Evolutionary conservation across 345 rosid genomes (phyloP).

Genomic region (Firmiana major): DNA sequence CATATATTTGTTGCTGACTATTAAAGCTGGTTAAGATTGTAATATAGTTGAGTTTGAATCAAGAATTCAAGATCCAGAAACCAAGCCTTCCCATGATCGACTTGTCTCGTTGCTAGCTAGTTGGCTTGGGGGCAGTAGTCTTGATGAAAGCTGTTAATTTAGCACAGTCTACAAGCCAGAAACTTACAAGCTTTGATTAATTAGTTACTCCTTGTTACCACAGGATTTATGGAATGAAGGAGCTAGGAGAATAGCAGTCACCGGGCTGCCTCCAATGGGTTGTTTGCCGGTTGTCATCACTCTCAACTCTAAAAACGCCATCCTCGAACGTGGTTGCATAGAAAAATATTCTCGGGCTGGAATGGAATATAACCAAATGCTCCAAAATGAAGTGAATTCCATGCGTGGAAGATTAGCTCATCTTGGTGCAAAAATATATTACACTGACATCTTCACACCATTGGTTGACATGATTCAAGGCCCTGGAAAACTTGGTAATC

Average conservation of each 20-base stretch:
- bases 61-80: not conserved
- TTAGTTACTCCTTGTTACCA: not conserved
- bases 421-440: slow-evolving; percentile 35
- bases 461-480: slow-evolving; percentile 40
- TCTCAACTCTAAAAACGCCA: slow-evolving; percentile 34
- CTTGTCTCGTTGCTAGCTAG: no score
- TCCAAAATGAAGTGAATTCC: slow-evolving; percentile 40
- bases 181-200: not conserved
- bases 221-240: slow-evolving; percentile 63
- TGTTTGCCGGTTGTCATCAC: slow-evolving; percentile 79
- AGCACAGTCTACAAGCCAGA: not conserved
- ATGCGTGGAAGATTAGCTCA: slow-evolving; percentile 31
- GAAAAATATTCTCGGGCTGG: slow-evolving; percentile 44
- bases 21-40: no score
- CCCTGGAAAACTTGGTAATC: slow-evolving; percentile 37
- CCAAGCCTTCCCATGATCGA: not conserved
- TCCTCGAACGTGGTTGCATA: slow-evolving; percentile 47
- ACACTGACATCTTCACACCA: slow-evolving; percentile 36
- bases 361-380: slow-evolving; percentile 42
- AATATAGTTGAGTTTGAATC: not conserved
- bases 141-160: not conserved
- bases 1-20: not conserved
- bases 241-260: slow-evolving; percentile 43
- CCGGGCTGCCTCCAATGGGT: slow-evolving; percentile 71
- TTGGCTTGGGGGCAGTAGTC: not conserved